Base-by-base conservation (phyloP, 192 early-diverging fungal species). In the Lobosporangium transversale region DNA sequence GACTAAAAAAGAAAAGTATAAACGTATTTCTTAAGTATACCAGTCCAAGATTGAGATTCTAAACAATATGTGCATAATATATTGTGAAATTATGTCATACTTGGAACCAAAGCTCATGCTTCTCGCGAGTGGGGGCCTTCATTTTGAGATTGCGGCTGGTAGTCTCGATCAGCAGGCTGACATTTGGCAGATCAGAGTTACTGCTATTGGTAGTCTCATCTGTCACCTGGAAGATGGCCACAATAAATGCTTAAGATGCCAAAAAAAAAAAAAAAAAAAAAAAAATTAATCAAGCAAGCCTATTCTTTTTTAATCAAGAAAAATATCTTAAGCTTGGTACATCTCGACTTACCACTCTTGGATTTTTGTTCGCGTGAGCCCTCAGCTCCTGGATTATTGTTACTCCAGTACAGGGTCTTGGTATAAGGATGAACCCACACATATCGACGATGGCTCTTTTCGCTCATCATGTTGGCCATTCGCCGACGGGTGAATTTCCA, bases 371-470 rank as follows among this genome's bases (percentile, higher is more conserved):
- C 73, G 47, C 49, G 61, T 23, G 63, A 58, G 56, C 80, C 82
- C n/a, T 65, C 64, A 20, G 81, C 81, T 4, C 74, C 81, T 27
- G 91, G 91, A 31, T 87, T 87, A 54, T 85, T 81, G 53, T 73
- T 81, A 58, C 87, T 87, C 92, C 92, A 94, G 64, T 94, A 90
- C 52, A 94, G 73, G 27, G 89, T 90, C 59, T 88, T 89, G 23
- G 91, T 90, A 43, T 92, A 94, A 23, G 92, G 92, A 52, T 92
- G 91, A 29, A 94, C 85, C 92, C 92, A 94, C 45, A 94, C 91
- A 82, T 86, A 94, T 14, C 92, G 85, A 58, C 81, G 53, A 51
- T 94, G 90, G 12, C 86, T 80, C 36, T 86, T 85, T 61, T 90
- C 92, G 20, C 82, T 85, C 23, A 82, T 78, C 53, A 82, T 82